Evolutionary conservation across 495 filamentous ascomycete genomes (phyloP).

Genomic region (Aspergillus leporis): DNA sequence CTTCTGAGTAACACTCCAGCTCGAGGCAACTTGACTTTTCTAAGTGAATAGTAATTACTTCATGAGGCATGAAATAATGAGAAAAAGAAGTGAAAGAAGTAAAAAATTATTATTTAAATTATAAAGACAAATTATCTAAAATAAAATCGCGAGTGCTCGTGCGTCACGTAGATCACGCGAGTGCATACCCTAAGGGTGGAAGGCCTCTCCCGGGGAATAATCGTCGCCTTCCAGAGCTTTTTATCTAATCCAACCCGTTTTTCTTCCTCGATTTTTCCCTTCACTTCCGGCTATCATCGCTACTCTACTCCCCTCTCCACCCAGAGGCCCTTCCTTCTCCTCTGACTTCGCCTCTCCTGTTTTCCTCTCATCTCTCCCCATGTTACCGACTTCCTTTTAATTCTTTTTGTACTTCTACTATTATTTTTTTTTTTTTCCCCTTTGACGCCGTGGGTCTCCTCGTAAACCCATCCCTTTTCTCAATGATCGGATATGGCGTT

Average conservation of each 20-base stretch:
- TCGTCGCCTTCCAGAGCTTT: slow-evolving; percentile 5
- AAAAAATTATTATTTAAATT: not conserved
- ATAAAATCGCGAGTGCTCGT: not conserved
- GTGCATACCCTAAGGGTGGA: slow-evolving; percentile 6
- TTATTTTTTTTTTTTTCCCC: slow-evolving; percentile 5
- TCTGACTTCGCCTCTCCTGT: not conserved
- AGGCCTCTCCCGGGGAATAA: slow-evolving; percentile 27
- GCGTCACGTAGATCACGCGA: slow-evolving; percentile 27
- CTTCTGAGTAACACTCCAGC: not conserved
- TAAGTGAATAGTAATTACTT: not conserved
- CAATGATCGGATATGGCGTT: slow-evolving; percentile 77
- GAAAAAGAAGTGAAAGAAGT: not conserved
- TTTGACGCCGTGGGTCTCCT: slow-evolving; percentile 5
- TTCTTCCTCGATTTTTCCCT: slow-evolving; percentile 17
- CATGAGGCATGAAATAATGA: not conserved
- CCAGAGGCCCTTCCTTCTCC: not conserved
- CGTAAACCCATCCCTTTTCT: slow-evolving; percentile 20
- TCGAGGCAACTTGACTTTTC: not conserved
- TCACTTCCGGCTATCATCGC: slow-evolving; percentile 21
- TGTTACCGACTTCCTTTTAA: not conserved
- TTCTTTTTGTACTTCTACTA: not conserved
- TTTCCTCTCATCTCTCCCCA: slow-evolving; percentile 5
- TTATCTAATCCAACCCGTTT: slow-evolving; percentile 8
- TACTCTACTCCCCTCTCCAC: slow-evolving; percentile 15
- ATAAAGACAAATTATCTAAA: not conserved